Conservation (phyloP, 495 filamentous ascomycete genomes). For the Lasiosphaeria miniovina region DNA sequence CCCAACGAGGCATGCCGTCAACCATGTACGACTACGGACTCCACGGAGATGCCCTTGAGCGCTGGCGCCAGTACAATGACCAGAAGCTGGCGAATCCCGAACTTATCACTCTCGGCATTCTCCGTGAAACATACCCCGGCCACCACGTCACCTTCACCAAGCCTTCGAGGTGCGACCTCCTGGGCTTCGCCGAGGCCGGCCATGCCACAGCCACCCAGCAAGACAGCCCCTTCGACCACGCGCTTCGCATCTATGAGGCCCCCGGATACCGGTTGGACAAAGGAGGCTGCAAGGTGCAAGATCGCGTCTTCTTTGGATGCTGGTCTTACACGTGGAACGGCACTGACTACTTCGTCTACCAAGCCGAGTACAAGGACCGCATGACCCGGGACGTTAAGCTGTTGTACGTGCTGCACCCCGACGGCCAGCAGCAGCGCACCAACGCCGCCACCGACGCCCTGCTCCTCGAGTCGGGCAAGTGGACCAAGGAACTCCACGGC, state of each 20-base stretch:
- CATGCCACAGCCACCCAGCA: conserved; percentile 21
- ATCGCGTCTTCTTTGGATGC: conserved; percentile 42
- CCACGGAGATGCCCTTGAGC: neutral
- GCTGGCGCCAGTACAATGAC: neutral
- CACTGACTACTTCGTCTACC: conserved; percentile 45
- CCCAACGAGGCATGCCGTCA: too few species aligned
- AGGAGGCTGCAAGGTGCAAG: conserved; percentile 35
- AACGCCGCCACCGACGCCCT: conserved; percentile 43
- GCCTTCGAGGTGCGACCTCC: conserved; percentile 17
- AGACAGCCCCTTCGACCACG: conserved; percentile 7
- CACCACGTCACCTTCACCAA: conserved; percentile 25
- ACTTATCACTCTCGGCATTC: neutral
- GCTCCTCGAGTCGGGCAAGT: conserved; percentile 43
- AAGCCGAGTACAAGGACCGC: conserved; percentile 34
- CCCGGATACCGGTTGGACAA: conserved; percentile 23
- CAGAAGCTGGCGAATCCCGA: neutral
- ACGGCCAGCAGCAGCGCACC: conserved; percentile 1
- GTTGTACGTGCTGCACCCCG: conserved; percentile 42
- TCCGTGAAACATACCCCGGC: conserved; percentile 24
- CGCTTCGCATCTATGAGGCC: conserved; percentile 16
- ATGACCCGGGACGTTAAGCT: conserved; percentile 19
- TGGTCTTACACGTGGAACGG: conserved; percentile 43
- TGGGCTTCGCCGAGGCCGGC: conserved; percentile 27
- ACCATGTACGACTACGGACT: neutral
- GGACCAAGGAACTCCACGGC: conserved; percentile 45